Evolutionary conservation across 768 basidiomycete genomes (phyloP).

Genomic region (Tremella mesenterica): DNA sequence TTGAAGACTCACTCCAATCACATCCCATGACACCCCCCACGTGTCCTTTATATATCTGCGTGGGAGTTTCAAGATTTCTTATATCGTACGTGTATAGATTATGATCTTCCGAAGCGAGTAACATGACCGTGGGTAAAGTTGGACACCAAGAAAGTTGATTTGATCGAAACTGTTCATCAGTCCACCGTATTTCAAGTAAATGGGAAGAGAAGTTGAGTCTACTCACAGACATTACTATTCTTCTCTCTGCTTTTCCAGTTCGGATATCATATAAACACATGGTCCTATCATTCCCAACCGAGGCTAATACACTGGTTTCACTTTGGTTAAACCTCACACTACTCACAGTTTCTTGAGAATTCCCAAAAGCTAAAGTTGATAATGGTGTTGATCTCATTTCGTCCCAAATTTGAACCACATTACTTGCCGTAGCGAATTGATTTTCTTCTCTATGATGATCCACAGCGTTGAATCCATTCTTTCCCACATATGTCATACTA

Average conservation of each 20-base stretch:
- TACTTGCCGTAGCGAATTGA: conserved; percentile 90
- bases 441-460: conserved; percentile 84
- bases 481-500: conserved; percentile 68
- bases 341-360: conserved; percentile 78
- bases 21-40: conserved; percentile 94
- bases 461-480: conserved; percentile 85
- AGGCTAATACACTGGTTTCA: conserved; percentile 89
- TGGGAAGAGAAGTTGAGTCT: neutral
- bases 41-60: conserved; percentile 92
- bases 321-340: conserved; percentile 85
- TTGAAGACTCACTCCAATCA: conserved; percentile 66
- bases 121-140: conserved; percentile 78
- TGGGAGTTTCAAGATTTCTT: conserved; percentile 67
- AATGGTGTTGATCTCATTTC: conserved; percentile 84
- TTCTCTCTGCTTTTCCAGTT: conserved; percentile 87
- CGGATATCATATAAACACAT: conserved; percentile 94
- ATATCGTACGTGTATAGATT: conserved; percentile 98
- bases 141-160: conserved; percentile 94
- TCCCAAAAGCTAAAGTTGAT: conserved; percentile 77
- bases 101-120: conserved; percentile 97
- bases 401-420: conserved; percentile 93
- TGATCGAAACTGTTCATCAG: conserved; percentile 60
- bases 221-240: conserved; percentile 77
- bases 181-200: neutral
- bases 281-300: conserved; percentile 86